These are phyloP conservation scores for Fusarium tricinctum DNA, from an alignment of 2,329 filamentous ascomycete species.

Conservation along the genomic window DNA sequence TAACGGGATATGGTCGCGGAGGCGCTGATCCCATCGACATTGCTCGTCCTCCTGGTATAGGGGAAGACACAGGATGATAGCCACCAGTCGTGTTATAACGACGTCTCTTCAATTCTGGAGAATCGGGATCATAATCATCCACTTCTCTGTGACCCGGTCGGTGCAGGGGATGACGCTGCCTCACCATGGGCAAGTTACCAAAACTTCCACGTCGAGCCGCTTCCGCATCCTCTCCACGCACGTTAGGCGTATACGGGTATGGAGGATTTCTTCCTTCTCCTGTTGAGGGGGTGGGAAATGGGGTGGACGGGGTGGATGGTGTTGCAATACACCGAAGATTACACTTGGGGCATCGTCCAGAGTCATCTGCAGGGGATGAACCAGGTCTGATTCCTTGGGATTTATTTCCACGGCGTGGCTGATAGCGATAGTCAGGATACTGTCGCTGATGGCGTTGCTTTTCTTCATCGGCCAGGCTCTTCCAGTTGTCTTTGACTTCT, in stretches of 20 bases:
- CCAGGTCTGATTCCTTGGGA: constrained; percentile 51
- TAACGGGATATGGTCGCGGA: constrained; percentile 45
- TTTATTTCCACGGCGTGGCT: constrained; percentile 76
- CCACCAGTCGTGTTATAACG: constrained; percentile 65
- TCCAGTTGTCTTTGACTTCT: constrained; percentile 87
- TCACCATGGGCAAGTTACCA: constrained; percentile 44
- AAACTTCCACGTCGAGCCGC: constrained; percentile 50
- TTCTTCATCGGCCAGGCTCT: constrained; percentile 90
- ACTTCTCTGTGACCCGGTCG: constrained; percentile 46
- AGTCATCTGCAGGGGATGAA: constrained; percentile 61
- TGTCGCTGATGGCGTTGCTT: constrained; percentile 89
- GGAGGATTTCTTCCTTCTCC: constrained; percentile 42
- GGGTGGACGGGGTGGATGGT: constrained; percentile 70
- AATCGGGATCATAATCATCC: constrained; percentile 58
- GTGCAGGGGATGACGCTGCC: constrained; percentile 43
- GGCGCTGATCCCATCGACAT: constrained; percentile 42
- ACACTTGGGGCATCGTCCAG: constrained; percentile 77
- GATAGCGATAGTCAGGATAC: constrained; percentile 95
- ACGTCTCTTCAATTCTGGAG: constrained; percentile 72
- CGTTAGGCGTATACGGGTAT: constrained; percentile 41
- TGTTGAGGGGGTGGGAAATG: constrained; percentile 57
- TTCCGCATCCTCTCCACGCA: constrained; percentile 45
- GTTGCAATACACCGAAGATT: constrained; percentile 76
- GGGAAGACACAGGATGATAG: constrained; percentile 50
- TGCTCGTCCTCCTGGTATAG: constrained; percentile 32